Base-by-base conservation (phyloP, 257 asterid genomes). In the Lycium ferocissimum region DNA sequence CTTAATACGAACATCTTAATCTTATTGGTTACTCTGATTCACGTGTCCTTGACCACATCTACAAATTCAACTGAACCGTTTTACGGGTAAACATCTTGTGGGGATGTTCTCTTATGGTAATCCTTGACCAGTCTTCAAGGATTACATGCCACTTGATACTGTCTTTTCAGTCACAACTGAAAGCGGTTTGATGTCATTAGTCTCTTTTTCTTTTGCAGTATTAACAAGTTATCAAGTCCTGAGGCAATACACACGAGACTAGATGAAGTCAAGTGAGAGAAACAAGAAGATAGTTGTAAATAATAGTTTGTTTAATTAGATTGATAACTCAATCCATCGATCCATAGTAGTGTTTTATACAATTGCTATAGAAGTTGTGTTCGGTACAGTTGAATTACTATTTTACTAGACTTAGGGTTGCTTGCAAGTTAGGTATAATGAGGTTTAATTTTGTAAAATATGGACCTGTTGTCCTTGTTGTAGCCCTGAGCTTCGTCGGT, bases 91-190 rank as follows among this genome's bases (percentile, higher is more conserved):
- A 26, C 33, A 26, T 26, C 33, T 26, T 26, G 33, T 1, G 33
- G 96, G 20, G 97, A 94, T 87, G 83, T 87, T 83, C 91, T 93
- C 83, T 7, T 93, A 80, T 91, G 97, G 97, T 92, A 85, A 86
- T 90, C 79, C 65, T 26, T 75, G 51, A 4, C 70, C 26, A 22
- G 38, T 26, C 17, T 63, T 63, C 15, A 63, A 63, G 37, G 6
- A 20, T 63, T n/a, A 63, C 35, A 22, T 22, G 40, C 40, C n/a
- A 66, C 9, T 66, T 66, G 43, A 26, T 65, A 11, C 43, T 5
- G 8, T 26, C 5, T 65, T 65, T 65, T 45, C 45, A 66, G 73
- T 33, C 47, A 66, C n/a, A 66, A 33, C n/a, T 33, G 17, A 33
- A 35, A 33, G 73, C 15, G 72, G 37, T 61, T 8, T 80, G 26